Conservation (phyloP, 1,284 basidiomycete genomes). For the Trametes pubescens region DNA sequence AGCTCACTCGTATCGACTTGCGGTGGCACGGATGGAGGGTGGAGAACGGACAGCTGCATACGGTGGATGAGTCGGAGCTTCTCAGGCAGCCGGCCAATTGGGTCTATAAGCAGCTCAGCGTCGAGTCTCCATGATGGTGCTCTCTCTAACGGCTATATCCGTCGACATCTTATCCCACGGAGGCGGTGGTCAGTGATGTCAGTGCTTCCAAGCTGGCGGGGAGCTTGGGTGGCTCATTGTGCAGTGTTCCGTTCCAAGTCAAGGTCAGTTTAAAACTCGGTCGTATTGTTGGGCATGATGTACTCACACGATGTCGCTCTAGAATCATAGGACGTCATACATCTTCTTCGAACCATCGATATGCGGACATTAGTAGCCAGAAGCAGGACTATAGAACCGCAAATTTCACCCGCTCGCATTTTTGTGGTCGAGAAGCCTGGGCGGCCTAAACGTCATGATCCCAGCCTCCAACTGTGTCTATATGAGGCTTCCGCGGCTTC, state of each 20-base stretch:
- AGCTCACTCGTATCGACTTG: slow-evolving; percentile 35
- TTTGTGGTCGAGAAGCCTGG: not conserved
- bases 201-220: not conserved
- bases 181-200: not conserved
- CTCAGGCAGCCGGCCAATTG: slow-evolving; percentile 32
- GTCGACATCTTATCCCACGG: not conserved
- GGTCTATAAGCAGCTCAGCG: slow-evolving; percentile 26
- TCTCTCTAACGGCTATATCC: not conserved
- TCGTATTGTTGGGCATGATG: not conserved
- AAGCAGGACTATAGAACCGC: not conserved
- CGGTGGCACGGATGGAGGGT: slow-evolving; percentile 40
- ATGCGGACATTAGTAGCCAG: not conserved
- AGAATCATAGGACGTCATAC: not conserved
- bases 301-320: not conserved
- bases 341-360: not conserved
- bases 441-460: not conserved
- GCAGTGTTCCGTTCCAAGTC: not conserved
- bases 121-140: not conserved
- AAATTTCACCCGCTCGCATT: not conserved
- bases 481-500: not conserved
- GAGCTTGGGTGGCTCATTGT: not conserved
- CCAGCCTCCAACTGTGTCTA: not conserved
- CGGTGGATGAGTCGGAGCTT: slow-evolving; percentile 26
- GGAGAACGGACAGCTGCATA: slow-evolving; percentile 22
- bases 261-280: not conserved